Evolutionary conservation across 179 eudicot genomes (phyloP).

Genomic region (Silene vulgaris): DNA sequence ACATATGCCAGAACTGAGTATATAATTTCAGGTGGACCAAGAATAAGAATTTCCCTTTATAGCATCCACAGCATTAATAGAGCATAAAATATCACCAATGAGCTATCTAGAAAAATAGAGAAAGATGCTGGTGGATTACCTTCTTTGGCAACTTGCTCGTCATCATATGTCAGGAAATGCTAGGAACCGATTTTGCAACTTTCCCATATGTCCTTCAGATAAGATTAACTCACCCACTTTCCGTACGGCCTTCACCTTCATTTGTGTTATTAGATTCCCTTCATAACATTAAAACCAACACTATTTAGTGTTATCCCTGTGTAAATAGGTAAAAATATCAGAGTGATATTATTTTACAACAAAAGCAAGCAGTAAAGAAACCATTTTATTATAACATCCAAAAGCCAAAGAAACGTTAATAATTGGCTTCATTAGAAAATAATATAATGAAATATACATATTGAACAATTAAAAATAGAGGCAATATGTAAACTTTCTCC

Average conservation of each 20-base stretch:
- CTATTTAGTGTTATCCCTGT: not conserved
- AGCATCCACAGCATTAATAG: constrained; percentile 30
- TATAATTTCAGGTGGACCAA: constrained; percentile 22
- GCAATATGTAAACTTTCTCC: not conserved
- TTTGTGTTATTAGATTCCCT: constrained; percentile 21
- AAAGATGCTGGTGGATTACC: constrained; percentile 23
- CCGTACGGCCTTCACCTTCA: constrained; percentile 27
- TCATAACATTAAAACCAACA: constrained; percentile 5
- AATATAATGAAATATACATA: too few relatives aligned
- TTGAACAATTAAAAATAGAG: not conserved
- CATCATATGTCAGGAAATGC: constrained; percentile 27
- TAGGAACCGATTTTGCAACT: constrained; percentile 25
- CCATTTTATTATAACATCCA: too few relatives aligned
- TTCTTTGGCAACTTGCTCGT: constrained; percentile 24
- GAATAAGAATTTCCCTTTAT: constrained; percentile 28
- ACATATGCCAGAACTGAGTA: constrained; percentile 23
- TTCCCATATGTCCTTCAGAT: constrained; percentile 20
- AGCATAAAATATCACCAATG: constrained; percentile 24
- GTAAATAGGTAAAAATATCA: not conserved
- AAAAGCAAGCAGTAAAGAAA: too few relatives aligned
- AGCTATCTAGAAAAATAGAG: constrained; percentile 22
- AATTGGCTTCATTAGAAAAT: too few relatives aligned
- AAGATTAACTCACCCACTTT: constrained; percentile 25
- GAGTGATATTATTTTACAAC: not conserved
- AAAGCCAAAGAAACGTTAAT: too few relatives aligned